Conservation (phyloP, 2,329 filamentous ascomycete genomes). For the Pyrenochaeta sp. region DNA sequence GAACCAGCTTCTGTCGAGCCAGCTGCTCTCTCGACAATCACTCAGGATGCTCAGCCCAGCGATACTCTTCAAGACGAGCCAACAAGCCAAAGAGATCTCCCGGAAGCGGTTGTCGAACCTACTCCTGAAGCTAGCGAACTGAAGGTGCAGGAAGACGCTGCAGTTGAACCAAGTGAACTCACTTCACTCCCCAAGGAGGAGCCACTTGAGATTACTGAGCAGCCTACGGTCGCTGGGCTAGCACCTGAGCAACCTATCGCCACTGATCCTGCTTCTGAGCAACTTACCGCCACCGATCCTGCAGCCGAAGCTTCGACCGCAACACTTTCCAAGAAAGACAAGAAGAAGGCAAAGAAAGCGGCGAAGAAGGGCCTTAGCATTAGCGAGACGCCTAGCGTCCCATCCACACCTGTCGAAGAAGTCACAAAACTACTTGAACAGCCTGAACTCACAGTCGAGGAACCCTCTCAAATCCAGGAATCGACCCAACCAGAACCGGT, state of each 20-base stretch:
- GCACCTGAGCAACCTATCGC: neutral
- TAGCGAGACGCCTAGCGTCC: slow-evolving; percentile 6
- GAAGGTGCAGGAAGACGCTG: neutral
- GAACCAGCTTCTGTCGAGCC: neutral
- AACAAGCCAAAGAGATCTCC: neutral
- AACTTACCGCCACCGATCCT: slow-evolving; percentile 1
- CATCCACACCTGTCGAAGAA: slow-evolving; percentile 11
- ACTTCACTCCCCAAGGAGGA: slow-evolving; percentile 1
- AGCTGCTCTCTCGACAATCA: too few species aligned
- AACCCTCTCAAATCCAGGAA: too few species aligned
- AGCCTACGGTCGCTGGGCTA: neutral
- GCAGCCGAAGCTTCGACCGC: slow-evolving; percentile 4
- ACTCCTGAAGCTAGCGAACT: neutral
- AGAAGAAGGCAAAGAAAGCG: slow-evolving; percentile 32
- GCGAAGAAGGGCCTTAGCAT: slow-evolving; percentile 20
- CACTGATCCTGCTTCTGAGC: too few species aligned
- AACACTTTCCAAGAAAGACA: slow-evolving; percentile 30
- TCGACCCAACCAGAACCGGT: too few species aligned
- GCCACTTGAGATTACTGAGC: neutral
- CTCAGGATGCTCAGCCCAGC: neutral
- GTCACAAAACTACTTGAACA: neutral
- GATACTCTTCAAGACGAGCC: neutral
- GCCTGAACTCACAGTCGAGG: too few species aligned
- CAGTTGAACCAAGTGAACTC: neutral
- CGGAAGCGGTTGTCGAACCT: too few species aligned